Base-by-base conservation (phyloP, 2,329 filamentous ascomycete genomes). In the Cryphonectria nitschkei region DNA sequence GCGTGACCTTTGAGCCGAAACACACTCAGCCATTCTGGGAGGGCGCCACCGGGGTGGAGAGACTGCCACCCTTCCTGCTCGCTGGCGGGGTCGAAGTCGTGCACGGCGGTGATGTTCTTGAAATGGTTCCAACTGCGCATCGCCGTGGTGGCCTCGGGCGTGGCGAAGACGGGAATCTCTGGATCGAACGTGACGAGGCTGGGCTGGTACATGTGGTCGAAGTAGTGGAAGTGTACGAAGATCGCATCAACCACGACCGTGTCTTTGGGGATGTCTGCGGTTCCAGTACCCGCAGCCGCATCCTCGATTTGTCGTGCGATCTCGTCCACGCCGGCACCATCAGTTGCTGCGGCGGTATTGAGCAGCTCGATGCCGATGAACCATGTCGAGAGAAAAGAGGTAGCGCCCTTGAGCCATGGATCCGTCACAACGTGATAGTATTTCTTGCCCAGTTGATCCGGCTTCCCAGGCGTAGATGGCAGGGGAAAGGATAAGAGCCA, bases 251-350 rank as follows among this genome's bases (percentile, higher is more conserved):
- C 16, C 26, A 39, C 37, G 63, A 3, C 16, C 14, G 32, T 19
- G 26, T 22, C 39, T 6, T 9, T 34, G 14, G 46, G 26, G 11
- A 16, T 39, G 16, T n/a, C 5, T 22, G 37, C 7, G 2, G 26
- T 22, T 11, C 19, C 26, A 7, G 52, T 39, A 16, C 6, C 34
- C 16, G 52, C 65, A 22, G 72, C 74, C 3, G 61, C 63, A n/a
- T 58, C 34, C 63, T 76, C 74, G 39, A 75, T 74, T 56, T 72
- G 52, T 6, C 69, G 63, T 3, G 68, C 70, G 2, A 76, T 14
- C 6, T 9, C 66, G 39, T 75, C 72, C 37, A 76, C 68, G 26
- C 58, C 74, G 14, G 46, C 66, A 3, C 70, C 74, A 46, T 72
- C 68, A 3, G 37, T 43, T 11, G 65, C 68, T 1, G 72, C 63